A percentile compares a stretch with the other conserved stretches of the same genome.
Conservation (phyloP, 78 protist species). For the Speleostelium caveatum region DNA sequence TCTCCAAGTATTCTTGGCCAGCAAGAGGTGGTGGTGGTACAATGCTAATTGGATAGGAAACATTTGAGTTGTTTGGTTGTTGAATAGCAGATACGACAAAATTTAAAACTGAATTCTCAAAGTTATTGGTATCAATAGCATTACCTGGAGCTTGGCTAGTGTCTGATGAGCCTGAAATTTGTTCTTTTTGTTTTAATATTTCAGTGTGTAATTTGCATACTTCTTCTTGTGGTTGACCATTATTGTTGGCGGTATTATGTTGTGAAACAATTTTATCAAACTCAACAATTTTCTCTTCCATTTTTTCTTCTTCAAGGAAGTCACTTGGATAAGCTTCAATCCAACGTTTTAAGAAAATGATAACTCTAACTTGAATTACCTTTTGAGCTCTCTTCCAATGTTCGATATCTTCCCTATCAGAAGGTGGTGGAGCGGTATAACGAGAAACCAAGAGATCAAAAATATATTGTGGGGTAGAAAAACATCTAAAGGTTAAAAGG, state of each 20-base stretch:
- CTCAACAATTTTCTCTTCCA: constrained; percentile 57
- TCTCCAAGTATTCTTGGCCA: constrained; percentile 33
- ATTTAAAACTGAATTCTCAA: neutral
- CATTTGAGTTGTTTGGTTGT: neutral
- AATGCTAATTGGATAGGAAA: constrained; percentile 43
- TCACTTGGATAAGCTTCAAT: constrained; percentile 74
- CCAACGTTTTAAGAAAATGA: constrained; percentile 81
- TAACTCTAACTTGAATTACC: constrained; percentile 74
- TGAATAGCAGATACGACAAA: neutral
- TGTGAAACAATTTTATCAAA: constrained; percentile 42
- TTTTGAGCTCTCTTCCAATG: constrained; percentile 45
- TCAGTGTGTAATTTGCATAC: constrained; percentile 40
- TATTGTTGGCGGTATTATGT: neutral
- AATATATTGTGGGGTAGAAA: constrained; percentile 30
- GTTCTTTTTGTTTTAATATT: constrained; percentile 29
- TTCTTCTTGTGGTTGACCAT: neutral
- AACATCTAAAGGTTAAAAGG: constrained; percentile 62
- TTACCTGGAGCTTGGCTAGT: neutral
- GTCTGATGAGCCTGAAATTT: neutral
- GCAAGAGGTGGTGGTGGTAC: constrained; percentile 66
- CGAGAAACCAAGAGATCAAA: constrained; percentile 33
- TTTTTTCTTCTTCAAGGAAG: constrained; percentile 41
- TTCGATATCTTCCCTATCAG: constrained; percentile 43
- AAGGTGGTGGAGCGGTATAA: constrained; percentile 38
- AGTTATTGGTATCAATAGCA: neutral